Percentiles rank a stretch among this genome's conserved stretches.
Evolutionary conservation across 2,329 filamentous ascomycete species (phyloP).

Genomic region (Aspergillus latus): DNA sequence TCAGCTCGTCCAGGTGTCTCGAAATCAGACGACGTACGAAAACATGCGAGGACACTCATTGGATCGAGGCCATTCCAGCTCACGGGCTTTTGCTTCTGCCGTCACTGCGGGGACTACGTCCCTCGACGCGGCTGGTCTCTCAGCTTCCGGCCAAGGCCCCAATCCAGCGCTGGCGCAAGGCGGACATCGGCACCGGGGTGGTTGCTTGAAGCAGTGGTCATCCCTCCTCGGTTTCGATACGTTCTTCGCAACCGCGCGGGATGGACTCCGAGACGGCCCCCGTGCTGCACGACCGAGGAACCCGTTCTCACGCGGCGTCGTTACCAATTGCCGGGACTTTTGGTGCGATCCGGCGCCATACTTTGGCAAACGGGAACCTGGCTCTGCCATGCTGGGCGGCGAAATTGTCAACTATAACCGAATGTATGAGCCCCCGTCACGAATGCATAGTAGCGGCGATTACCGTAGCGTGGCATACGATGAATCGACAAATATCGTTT

Average conservation of each 20-base stretch:
- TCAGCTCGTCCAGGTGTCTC: conserved; percentile 86
- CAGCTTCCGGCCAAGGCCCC: conserved; percentile 64
- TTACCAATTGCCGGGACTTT: conserved; percentile 94
- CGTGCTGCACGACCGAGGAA: conserved; percentile 62
- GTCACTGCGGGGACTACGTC: conserved; percentile 70
- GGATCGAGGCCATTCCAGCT: conserved; percentile 52
- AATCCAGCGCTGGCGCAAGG: conserved; percentile 53
- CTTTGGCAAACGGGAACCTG: conserved; percentile 72
- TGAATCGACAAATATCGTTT: conserved; percentile 23
- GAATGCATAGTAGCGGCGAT: conserved; percentile 58
- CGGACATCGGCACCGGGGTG: conserved; percentile 51
- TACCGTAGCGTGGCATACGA: conserved; percentile 58
- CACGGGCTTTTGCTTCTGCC: conserved; percentile 61
- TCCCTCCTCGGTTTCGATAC: conserved; percentile 86
- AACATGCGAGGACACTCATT: conserved; percentile 83
- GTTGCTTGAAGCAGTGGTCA: conserved; percentile 76
- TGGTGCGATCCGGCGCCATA: conserved; percentile 88
- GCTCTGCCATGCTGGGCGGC: conserved; percentile 74
- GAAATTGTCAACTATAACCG: conserved; percentile 79
- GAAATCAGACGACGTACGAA: conserved; percentile 93
- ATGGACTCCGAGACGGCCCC: conserved; percentile 59
- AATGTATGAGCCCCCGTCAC: conserved; percentile 80
- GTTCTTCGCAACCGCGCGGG: conserved; percentile 85
- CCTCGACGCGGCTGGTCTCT: conserved; percentile 68
- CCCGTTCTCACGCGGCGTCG: conserved; percentile 77